phyloP scores from a whole-genome alignment of 1,284 basidiomycete species.

The Phenoliferia sp. region DNA sequence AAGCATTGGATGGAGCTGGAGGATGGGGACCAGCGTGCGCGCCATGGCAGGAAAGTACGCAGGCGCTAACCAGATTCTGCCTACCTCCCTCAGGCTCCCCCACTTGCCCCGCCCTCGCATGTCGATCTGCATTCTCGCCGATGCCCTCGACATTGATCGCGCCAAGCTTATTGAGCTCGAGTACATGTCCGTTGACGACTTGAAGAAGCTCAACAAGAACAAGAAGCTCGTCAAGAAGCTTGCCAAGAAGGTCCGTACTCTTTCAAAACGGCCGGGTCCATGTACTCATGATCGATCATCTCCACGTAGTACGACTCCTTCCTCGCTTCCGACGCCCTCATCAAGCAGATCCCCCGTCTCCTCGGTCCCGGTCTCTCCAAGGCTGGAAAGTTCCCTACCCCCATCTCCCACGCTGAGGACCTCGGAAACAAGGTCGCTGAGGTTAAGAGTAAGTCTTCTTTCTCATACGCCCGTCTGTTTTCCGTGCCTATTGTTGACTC shows the following conservation, averaged over 20 bases:
- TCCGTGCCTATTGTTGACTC: neutral
- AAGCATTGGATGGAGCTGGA: neutral
- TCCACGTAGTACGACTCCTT: slow-evolving; percentile 99
- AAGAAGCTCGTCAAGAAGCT: slow-evolving; percentile 99
- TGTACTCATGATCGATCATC: too few relatives aligned
- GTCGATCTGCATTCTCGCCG: slow-evolving; percentile 98
- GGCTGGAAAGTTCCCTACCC: slow-evolving; percentile 98
- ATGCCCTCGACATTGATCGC: slow-evolving; percentile 97
- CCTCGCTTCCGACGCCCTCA: slow-evolving; percentile 93
- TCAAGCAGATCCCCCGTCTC: slow-evolving; percentile 99
- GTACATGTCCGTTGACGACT: slow-evolving; percentile 97
- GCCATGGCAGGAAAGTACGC: neutral
- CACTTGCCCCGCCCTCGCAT: slow-evolving; percentile 97
- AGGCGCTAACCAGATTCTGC: neutral
- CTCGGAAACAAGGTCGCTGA: slow-evolving; percentile 86
- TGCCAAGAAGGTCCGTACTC: too few relatives aligned
- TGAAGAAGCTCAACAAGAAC: slow-evolving; percentile 99
- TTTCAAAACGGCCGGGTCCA: too few relatives aligned
- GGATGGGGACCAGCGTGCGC: neutral
- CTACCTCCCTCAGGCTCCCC: slow-evolving; percentile 63
- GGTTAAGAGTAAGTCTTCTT: slow-evolving; percentile 91
- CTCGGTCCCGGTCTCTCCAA: slow-evolving; percentile 99
- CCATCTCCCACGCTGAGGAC: slow-evolving; percentile 86
- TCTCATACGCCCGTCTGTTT: neutral
- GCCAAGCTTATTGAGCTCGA: slow-evolving; percentile 96